Evolutionary conservation across 2,329 filamentous ascomycete genomes (phyloP).

Genomic region (Colletotrichum godetiae): DNA sequence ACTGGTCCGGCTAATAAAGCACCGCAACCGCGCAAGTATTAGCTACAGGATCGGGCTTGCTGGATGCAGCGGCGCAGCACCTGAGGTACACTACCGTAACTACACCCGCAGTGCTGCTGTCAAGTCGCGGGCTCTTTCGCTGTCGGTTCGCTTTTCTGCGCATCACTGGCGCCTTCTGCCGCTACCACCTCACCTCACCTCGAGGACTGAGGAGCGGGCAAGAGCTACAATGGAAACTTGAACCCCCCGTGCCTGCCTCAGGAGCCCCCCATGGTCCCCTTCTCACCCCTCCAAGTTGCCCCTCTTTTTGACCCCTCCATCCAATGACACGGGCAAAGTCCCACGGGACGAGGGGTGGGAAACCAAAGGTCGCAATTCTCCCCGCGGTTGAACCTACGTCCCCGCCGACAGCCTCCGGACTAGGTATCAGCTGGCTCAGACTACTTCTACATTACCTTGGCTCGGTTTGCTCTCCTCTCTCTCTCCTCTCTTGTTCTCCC

Average conservation of each 20-base stretch:
- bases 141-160: constrained; percentile 22
- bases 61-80: constrained; percentile 21
- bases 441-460: constrained; percentile 29
- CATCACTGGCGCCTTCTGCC: constrained; percentile 22
- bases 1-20: background rate
- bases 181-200: background rate
- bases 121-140: background rate
- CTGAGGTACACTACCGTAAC: background rate
- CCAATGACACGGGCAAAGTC: constrained; percentile 26
- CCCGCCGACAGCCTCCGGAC: constrained; percentile 35
- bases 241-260: background rate
- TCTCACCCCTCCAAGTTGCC: constrained; percentile 14
- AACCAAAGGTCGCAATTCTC: constrained; percentile 26
- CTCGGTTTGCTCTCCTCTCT: background rate
- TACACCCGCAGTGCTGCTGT: background rate
- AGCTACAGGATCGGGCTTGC: constrained; percentile 15
- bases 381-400: constrained; percentile 36
- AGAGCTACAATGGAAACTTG: background rate
- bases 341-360: constrained; percentile 17
- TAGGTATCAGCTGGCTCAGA: constrained; percentile 33
- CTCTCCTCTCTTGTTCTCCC: constrained; percentile 1
- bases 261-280: background rate
- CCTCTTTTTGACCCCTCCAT: constrained; percentile 33
- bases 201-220: background rate
- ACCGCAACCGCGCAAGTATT: background rate